A percentile compares a stretch with the other conserved stretches of the same genome.
Conservation (phyloP, 164 flowering plant species). For the Vitis labrusca region DNA sequence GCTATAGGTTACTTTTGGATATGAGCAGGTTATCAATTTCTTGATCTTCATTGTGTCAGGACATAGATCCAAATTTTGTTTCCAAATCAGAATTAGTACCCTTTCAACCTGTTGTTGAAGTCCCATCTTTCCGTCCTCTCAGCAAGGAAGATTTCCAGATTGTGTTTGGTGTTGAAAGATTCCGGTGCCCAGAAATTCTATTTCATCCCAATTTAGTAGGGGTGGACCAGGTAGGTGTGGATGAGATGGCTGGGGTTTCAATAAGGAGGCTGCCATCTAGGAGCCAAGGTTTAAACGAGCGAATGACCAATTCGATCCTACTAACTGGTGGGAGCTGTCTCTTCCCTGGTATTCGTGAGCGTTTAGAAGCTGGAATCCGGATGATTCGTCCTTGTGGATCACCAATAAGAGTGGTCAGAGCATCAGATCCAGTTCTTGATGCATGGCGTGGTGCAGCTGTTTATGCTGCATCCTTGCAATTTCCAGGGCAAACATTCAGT, state of each 20-base stretch:
- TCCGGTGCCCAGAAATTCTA: slow-evolving; percentile 90
- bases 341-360: slow-evolving; percentile 75
- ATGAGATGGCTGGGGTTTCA: slow-evolving; percentile 90
- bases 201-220: slow-evolving; percentile 85
- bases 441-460: slow-evolving; percentile 95
- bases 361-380: slow-evolving; percentile 82
- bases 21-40: not conserved
- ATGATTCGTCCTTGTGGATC: slow-evolving; percentile 84
- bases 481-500: slow-evolving; percentile 64
- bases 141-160: slow-evolving; percentile 91
- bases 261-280: slow-evolving; percentile 56
- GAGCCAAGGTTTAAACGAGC: slow-evolving; percentile 40
- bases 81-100: slow-evolving; percentile 49
- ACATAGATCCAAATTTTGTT: slow-evolving; percentile 79
- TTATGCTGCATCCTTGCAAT: slow-evolving; percentile 57
- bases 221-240: slow-evolving; percentile 87
- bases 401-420: slow-evolving; percentile 63
- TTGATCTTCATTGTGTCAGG: slow-evolving; percentile 44
- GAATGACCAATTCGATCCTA: slow-evolving; percentile 67
- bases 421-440: slow-evolving; percentile 78
- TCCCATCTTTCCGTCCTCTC: slow-evolving; percentile 68
- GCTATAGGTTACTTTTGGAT: not conserved
- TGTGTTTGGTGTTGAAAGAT: slow-evolving; percentile 85
- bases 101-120: slow-evolving; percentile 42
- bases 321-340: slow-evolving; percentile 86